A percentile compares a stretch with the other conserved stretches of the same genome.
Evolutionary conservation across 2,329 filamentous ascomycete genomes (phyloP).

Genomic region (Stylonectria norvegica): DNA sequence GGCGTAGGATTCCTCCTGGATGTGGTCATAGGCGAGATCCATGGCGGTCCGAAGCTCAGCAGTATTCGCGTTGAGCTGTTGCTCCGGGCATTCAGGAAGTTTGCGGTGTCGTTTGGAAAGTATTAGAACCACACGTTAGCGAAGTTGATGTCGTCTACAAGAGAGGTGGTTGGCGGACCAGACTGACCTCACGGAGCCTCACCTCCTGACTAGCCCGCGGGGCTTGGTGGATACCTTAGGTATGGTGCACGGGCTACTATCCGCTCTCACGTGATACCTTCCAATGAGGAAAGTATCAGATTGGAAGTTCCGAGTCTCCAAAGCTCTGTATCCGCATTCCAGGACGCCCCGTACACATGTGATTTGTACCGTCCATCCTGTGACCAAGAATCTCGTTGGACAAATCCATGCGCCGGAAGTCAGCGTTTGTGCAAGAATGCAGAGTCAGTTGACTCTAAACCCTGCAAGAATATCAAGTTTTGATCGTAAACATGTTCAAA

Average conservation of each 20-base stretch:
- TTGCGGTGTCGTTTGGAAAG: background rate
- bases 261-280: conserved; percentile 15
- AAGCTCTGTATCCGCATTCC: too few species aligned
- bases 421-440: too few species aligned
- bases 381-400: too few species aligned
- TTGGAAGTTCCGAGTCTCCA: too few species aligned
- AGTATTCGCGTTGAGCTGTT: background rate
- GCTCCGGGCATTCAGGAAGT: background rate
- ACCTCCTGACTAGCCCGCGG: conserved; percentile 24
- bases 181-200: conserved; percentile 9
- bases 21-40: conserved; percentile 98
- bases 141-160: background rate
- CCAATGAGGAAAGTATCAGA: too few species aligned
- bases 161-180: background rate
- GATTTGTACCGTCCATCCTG: too few species aligned
- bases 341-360: too few species aligned
- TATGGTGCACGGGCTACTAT: conserved; percentile 15
- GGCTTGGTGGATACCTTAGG: conserved; percentile 19
- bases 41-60: conserved; percentile 45
- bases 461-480: too few species aligned
- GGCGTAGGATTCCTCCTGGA: conserved; percentile 75
- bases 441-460: too few species aligned
- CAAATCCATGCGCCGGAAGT: too few species aligned
- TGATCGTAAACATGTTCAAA: too few species aligned
- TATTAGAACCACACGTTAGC: background rate